These are phyloP conservation scores for Kodamaea sp. DNA, from an alignment of 1,139 yeast genomes.

Conservation along the genomic window DNA sequence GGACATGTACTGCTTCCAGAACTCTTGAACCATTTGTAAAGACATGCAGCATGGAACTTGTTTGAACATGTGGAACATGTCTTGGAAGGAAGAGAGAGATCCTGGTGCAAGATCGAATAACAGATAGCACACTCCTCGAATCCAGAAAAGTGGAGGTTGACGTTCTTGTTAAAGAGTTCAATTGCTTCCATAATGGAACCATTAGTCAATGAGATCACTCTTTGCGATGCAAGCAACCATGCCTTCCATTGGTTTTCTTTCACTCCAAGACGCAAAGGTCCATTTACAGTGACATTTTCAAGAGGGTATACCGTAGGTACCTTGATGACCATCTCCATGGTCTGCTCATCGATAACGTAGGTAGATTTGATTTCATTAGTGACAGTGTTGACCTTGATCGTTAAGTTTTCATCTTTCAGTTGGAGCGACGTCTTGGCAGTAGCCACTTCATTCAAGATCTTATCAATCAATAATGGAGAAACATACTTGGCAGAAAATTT, in stretches of 20 bases:
- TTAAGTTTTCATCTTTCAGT: conserved; percentile 55
- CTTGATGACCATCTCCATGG: conserved; percentile 74
- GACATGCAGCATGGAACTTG: conserved; percentile 95
- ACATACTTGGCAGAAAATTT: conserved; percentile 60
- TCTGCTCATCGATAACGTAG: conserved; percentile 85
- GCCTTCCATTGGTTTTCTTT: conserved; percentile 94
- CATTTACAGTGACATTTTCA: conserved; percentile 69
- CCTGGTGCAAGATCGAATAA: conserved; percentile 86
- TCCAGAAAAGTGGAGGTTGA: conserved; percentile 81
- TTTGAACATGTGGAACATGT: conserved; percentile 88
- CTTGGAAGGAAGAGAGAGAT: conserved; percentile 86
- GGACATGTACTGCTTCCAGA: conserved; percentile 94
- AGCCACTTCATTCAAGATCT: conserved; percentile 60
- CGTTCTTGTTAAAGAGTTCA: conserved; percentile 78
- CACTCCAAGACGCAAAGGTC: conserved; percentile 82
- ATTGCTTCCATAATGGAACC: conserved; percentile 84
- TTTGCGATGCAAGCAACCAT: conserved; percentile 89
- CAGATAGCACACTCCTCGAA: conserved; percentile 97
- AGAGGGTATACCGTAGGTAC: conserved; percentile 78
- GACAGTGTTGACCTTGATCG: conserved; percentile 60
- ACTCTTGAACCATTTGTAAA: conserved; percentile 96
- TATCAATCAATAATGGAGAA: conserved; percentile 63
- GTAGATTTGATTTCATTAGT: conserved; percentile 72
- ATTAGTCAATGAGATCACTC: conserved; percentile 69
- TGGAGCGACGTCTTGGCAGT: conserved; percentile 37